These are phyloP conservation scores for Ophiostoma angusticollis DNA, from an alignment of 2,329 filamentous ascomycete genomes.

Conservation along the genomic window DNA sequence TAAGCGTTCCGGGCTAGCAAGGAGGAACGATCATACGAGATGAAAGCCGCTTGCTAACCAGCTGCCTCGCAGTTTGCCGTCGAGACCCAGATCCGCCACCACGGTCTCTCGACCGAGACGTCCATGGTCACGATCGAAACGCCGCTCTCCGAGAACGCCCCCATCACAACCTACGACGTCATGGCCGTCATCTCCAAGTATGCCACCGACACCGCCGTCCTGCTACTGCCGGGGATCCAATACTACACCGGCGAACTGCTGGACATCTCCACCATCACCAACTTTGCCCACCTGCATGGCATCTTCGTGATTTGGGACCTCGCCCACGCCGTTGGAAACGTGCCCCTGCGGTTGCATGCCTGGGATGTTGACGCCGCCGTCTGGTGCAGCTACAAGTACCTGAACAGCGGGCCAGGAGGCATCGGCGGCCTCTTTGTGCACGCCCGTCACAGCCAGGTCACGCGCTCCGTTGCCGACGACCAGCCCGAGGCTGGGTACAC, in stretches of 20 bases:
- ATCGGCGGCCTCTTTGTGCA: constrained; percentile 77
- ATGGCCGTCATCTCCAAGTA: constrained; percentile 61
- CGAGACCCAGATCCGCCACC: constrained; percentile 66
- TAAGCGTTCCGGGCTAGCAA: too few species aligned
- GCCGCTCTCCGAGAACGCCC: constrained; percentile 31
- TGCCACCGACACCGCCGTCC: constrained; percentile 55
- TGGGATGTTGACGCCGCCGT: constrained; percentile 87
- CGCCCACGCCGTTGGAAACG: constrained; percentile 62
- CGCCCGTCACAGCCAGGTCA: constrained; percentile 52
- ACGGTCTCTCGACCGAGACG: constrained; percentile 51
- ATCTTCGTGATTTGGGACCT: constrained; percentile 50
- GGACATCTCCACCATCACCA: constrained; percentile 69
- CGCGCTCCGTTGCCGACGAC: constrained; percentile 14
- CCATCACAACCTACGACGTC: constrained; percentile 59
- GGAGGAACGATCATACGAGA: too few species aligned
- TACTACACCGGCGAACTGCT: constrained; percentile 87
- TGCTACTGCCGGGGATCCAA: constrained; percentile 78
- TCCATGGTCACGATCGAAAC: constrained; percentile 67
- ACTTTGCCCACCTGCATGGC: constrained; percentile 48
- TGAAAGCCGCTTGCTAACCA: too few species aligned
- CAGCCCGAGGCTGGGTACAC: constrained; percentile 34
- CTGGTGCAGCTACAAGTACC: constrained; percentile 96
- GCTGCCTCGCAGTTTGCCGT: constrained; percentile 53
- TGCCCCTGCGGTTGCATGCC: constrained; percentile 65
- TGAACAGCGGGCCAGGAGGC: constrained; percentile 75